Evolutionary conservation across 2,329 filamentous ascomycete species (phyloP).

Genomic region (Tolypocladium amazonense): DNA sequence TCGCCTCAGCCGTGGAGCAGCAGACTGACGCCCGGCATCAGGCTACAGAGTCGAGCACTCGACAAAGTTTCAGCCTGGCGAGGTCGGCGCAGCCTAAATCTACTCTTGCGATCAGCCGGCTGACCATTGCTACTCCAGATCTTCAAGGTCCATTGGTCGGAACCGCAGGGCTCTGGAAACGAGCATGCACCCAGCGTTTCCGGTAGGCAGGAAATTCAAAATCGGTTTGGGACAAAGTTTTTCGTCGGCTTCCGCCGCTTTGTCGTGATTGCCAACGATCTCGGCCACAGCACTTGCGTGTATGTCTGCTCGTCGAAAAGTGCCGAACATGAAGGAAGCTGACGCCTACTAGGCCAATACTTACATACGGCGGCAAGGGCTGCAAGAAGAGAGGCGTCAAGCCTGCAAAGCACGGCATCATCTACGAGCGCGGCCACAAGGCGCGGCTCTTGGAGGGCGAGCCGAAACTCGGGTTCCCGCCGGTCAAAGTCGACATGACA

Average conservation of each 20-base stretch:
- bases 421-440: slow-evolving; percentile 26
- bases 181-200: slow-evolving; percentile 20
- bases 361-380: slow-evolving; percentile 41
- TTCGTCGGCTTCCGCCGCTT: slow-evolving; percentile 43
- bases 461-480: slow-evolving; percentile 34
- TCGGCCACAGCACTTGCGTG: slow-evolving; percentile 46
- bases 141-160: slow-evolving; percentile 45
- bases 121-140: slow-evolving; percentile 24
- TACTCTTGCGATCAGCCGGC: neutral
- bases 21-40: slow-evolving; percentile 8
- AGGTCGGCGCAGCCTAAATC: slow-evolving; percentile 16
- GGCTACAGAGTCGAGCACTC: slow-evolving; percentile 30
- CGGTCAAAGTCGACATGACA: slow-evolving; percentile 33
- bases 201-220: slow-evolving; percentile 21
- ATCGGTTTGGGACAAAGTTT: slow-evolving; percentile 26
- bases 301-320: slow-evolving; percentile 16
- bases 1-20: neutral
- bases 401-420: slow-evolving; percentile 41
- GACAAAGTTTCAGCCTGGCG: slow-evolving; percentile 27
- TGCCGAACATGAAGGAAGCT: neutral
- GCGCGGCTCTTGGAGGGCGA: slow-evolving; percentile 27
- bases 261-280: slow-evolving; percentile 39
- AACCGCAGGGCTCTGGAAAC: slow-evolving; percentile 31
- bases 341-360: slow-evolving; percentile 33
- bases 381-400: slow-evolving; percentile 45